phyloP scores from a whole-genome alignment of 331 rosid genomes.

The Acacia concinna region DNA sequence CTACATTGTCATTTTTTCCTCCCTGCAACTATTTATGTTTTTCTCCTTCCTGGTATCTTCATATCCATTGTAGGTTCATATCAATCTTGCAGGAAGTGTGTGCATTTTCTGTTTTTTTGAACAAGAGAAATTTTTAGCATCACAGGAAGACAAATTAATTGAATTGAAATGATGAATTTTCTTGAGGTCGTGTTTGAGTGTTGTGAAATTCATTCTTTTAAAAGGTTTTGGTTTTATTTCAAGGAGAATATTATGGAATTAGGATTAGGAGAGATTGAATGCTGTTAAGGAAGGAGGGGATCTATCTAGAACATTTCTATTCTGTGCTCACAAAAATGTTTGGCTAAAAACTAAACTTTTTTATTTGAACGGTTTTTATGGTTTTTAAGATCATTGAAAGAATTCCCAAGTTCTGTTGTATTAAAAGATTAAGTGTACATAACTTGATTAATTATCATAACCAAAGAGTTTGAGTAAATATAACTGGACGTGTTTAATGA shows the following conservation, averaged over 20 bases:
- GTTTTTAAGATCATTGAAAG: background rate
- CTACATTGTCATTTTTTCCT: background rate
- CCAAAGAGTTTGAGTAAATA: background rate
- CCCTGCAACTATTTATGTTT: background rate
- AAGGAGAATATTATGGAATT: background rate
- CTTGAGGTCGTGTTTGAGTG: background rate
- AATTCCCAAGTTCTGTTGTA: background rate
- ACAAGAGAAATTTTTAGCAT: background rate
- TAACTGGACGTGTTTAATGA: background rate
- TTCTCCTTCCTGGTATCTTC: conserved; percentile 16
- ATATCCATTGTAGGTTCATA: conserved; percentile 17
- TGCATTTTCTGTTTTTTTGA: background rate
- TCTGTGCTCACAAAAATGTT: background rate
- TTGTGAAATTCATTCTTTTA: conserved; percentile 5
- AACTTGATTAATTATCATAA: background rate
- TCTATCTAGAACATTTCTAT: background rate
- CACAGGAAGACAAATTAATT: background rate
- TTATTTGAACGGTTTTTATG: background rate
- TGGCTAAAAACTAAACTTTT: background rate
- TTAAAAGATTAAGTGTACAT: background rate
- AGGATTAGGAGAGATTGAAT: background rate
- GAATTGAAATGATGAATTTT: conserved; percentile 5
- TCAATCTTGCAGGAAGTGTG: conserved; percentile 8
- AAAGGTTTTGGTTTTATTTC: background rate
- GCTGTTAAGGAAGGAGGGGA: background rate